Base-by-base conservation (phyloP, 2,329 filamentous ascomycete species). In the Aspergillus bombycis region DNA sequence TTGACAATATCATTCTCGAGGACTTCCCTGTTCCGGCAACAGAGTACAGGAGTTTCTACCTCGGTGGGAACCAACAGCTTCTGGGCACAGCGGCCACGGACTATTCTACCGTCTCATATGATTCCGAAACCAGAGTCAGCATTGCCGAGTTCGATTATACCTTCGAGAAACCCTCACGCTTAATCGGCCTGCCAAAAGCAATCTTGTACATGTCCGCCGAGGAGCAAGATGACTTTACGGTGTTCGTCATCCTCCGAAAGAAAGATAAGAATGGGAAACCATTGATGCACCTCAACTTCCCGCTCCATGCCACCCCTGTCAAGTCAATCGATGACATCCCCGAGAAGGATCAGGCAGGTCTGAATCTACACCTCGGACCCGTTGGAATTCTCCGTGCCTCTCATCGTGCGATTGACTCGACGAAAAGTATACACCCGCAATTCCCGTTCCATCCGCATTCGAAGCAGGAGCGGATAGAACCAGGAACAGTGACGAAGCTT, bases 181-280 rank as follows among this genome's bases (percentile, higher is more conserved):
- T 85, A 1, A 77, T 83, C n/a, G 83, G 82, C 1, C 70, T 82
- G 0, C 77, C 83, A 9, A 84, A 84, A 67, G 80, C 81, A 0
- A 69, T 80, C 0, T 69, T 85, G 0, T 83, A 81, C 71, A 79
- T 84, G 72, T 81, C 79, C 0, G 80, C 76, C 61, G 68, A 72
- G 2, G 74, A 77, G 14, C 69, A 72, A 16, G 75, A 84, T 57
- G 83, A 84, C 62, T 77, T 84, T 63, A 77, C 74, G 28, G 77
- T 83, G 1, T 84, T 78, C 57, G 72, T 82, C 4, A 76, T 80
- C 9, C 58, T 85, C 4, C 74, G 80, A 8, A 85, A 85, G 68
- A 68, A 76, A 19, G 79, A 81, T 54, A 75, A 71, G 14, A 67
- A 79, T 5, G 82, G 82, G 1, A 81, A 81, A 19, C 65, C 74